A percentile compares a stretch with the other conserved stretches of the same genome.
These are phyloP conservation scores for Penicillium griseofulvum DNA, from an alignment of 2,329 filamentous ascomycete species.

Conservation along the genomic window DNA sequence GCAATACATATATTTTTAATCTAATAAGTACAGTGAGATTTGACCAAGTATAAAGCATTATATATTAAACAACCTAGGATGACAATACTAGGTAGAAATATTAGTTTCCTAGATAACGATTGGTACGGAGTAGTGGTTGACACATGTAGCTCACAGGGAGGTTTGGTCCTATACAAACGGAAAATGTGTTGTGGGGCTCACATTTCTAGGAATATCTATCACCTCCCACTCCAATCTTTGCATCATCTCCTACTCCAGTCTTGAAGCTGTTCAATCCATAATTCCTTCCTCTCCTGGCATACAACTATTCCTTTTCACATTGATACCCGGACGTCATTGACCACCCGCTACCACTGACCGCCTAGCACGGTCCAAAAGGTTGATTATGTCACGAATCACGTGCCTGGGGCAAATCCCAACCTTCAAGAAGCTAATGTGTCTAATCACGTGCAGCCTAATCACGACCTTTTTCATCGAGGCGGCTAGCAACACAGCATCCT, in stretches of 20 bases:
- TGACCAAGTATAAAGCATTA: not conserved
- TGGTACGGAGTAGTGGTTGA: too few species aligned
- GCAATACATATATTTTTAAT: not conserved
- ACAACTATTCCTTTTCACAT: too few species aligned
- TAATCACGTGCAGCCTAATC: not conserved
- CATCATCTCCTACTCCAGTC: too few species aligned
- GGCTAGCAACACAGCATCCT: constrained; percentile 19
- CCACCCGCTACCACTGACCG: too few species aligned
- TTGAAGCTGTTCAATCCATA: too few species aligned
- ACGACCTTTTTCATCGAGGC: constrained; percentile 25
- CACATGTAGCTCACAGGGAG: not conserved
- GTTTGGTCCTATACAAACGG: not conserved
- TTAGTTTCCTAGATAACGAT: not conserved
- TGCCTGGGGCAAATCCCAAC: not conserved
- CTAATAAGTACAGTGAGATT: not conserved
- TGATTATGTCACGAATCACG: not conserved
- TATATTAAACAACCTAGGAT: not conserved
- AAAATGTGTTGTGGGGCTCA: not conserved
- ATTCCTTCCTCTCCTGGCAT: not conserved
- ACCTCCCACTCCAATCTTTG: too few species aligned
- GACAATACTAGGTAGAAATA: not conserved
- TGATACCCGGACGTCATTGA: too few species aligned
- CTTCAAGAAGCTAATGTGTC: not conserved
- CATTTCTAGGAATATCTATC: not conserved
- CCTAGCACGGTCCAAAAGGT: too few species aligned